Evolutionary conservation across 768 basidiomycete genomes (phyloP).

Genomic region (Suillus brevipes): DNA sequence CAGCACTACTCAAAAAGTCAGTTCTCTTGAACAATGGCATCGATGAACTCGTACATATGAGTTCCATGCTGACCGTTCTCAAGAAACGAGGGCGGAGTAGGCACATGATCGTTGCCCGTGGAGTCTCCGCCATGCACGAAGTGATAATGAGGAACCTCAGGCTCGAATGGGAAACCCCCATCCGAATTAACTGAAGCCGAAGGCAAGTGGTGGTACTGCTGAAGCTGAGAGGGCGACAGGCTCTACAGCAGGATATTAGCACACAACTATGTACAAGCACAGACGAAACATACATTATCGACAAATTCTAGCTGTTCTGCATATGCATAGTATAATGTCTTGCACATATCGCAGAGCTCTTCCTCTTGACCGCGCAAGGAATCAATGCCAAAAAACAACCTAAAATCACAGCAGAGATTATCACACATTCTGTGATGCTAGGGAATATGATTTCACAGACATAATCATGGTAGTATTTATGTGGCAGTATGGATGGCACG

Average conservation of each 20-base stretch:
- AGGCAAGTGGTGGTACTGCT: no score
- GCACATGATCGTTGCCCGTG: background rate
- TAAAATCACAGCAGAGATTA: accelerated
- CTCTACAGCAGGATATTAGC: background rate
- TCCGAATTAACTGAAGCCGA: background rate
- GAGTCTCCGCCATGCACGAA: background rate
- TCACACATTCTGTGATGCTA: background rate
- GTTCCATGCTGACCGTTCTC: background rate
- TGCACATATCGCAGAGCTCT: no score
- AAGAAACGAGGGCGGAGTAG: background rate
- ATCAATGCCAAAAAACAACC: background rate
- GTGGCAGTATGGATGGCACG: background rate
- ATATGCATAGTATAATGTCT: no score
- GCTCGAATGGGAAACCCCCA: background rate
- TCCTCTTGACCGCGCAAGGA: background rate
- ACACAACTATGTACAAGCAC: background rate
- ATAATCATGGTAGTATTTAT: no score
- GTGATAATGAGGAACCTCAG: background rate
- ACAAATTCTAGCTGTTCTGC: no score
- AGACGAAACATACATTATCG: background rate
- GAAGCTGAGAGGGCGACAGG: background rate
- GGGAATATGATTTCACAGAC: background rate
- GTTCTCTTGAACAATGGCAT: background rate
- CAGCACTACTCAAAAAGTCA: background rate
- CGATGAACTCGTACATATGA: background rate